Evolutionary conservation across 1,284 basidiomycete species (phyloP).

Genomic region (Athelia sp.): DNA sequence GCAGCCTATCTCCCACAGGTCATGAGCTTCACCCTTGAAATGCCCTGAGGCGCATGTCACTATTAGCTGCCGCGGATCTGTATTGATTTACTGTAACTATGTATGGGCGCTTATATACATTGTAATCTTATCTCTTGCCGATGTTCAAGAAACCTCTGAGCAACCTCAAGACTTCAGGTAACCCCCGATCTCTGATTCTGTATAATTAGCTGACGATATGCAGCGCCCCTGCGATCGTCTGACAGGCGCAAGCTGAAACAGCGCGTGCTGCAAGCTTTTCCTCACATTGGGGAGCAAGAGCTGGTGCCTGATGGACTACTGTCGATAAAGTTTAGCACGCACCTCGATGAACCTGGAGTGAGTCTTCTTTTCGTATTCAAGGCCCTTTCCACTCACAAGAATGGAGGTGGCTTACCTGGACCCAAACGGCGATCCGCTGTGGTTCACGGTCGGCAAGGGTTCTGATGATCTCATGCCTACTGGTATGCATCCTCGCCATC

Average conservation of each 20-base stretch:
- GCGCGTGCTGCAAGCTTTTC: constrained; percentile 45
- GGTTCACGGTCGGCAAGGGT: constrained; percentile 74
- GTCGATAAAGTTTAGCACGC: constrained; percentile 60
- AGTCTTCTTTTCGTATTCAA: constrained; percentile 18
- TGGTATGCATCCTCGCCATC: constrained; percentile 25
- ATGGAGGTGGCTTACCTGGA: constrained; percentile 59
- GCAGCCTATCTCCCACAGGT: constrained; percentile 92
- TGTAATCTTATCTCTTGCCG: not conserved
- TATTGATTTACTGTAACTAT: too few relatives aligned
- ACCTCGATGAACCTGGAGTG: constrained; percentile 60
- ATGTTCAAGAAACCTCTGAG: constrained; percentile 77
- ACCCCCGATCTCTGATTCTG: not conserved
- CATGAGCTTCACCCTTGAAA: constrained; percentile 65
- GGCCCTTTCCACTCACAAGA: too few relatives aligned
- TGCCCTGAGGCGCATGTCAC: constrained; percentile 8
- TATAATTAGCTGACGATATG: not conserved
- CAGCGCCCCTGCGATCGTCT: constrained; percentile 63
- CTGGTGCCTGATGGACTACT: constrained; percentile 70
- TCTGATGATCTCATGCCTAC: constrained; percentile 68
- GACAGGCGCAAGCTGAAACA: constrained; percentile 67
- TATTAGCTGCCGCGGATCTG: too few relatives aligned
- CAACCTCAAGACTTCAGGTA: constrained; percentile 61
- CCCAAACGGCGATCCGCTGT: constrained; percentile 71
- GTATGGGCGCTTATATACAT: not conserved
- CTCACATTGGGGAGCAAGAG: constrained; percentile 40